Evolutionary conservation across 164 flowering plant species (phyloP), one percentile per base, ranked within the genome.

Genomic region (Taxillus chinensis): DNA sequence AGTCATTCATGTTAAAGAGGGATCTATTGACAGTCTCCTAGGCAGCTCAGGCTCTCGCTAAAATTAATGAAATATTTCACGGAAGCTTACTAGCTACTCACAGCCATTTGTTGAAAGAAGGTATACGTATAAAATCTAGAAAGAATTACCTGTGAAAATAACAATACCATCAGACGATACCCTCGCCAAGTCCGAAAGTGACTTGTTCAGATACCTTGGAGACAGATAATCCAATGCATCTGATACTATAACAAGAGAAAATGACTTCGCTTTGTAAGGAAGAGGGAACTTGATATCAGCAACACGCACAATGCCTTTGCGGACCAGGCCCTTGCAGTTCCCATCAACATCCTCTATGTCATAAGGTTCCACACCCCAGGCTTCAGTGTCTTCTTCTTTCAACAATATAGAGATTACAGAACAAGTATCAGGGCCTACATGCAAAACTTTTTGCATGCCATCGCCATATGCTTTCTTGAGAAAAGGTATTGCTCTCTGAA

Each of bases 351-450:
- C 98, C 74, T 92, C 96, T 2, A 85, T 68, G 55, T 89, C 98
- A 77, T 89, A 92, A 58, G 96, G 98, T 71, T 92, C 98, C 53
- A 92, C 77, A 40, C 98, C 98, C 92, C 93, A 92, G 11, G 86
- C 96, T 78, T 92, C 92, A 46, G 83, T 83, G 48, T 87, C 96
- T 51, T 83, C 95, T 70, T 87, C 96, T 73, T 83, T 84, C 58
- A 87, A 67, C 68, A 92, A 78, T 57, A 70, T 74, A 66, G 90
- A 83, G 60, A 89, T 87, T 39, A 92, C 86, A 37, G 89, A 79
- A 63, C 98, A 92, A 51, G 90, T 83, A 55, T 89, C 96, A 61
- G 98, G 96, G 41, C 98, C 98, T n/a, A 89, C 86, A 62, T 92
- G 98, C 82, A 92, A 74, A 67, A 92, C 89, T 70, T 87, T 87